Percentiles rank a stretch among this genome's conserved stretches.
These are phyloP conservation scores for Middelhovenomyces tepae DNA, from an alignment of 805 yeast species.

Conservation along the genomic window DNA sequence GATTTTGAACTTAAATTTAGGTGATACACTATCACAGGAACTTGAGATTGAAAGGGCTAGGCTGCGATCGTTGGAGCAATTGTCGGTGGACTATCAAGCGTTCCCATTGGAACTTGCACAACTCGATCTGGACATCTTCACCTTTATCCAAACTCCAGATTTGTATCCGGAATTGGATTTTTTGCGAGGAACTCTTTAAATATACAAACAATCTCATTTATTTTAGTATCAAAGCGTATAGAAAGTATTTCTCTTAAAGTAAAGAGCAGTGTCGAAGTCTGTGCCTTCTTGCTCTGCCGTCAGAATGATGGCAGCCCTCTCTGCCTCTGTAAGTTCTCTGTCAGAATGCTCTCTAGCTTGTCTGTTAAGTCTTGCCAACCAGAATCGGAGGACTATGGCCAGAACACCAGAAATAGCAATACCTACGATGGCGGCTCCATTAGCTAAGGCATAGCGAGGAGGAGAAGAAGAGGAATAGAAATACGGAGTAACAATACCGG, in stretches of 20 bases:
- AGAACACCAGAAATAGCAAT: constrained; percentile 4
- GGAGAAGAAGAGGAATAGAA: constrained; percentile 1
- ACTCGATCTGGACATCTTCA: constrained; percentile 2
- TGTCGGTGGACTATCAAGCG: no score
- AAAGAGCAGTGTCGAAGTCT: constrained; percentile 6
- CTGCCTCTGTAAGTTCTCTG: constrained; percentile 5
- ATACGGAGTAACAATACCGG: no score
- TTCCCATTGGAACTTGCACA: neutral
- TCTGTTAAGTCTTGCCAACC: constrained; percentile 4
- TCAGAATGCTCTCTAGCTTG: constrained; percentile 4
- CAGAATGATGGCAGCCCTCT: constrained; percentile 4
- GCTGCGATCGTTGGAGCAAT: no score
- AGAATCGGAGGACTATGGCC: constrained; percentile 7
- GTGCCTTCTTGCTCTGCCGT: constrained; percentile 10
- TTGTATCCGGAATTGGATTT: constrained; percentile 7
- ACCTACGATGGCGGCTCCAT: constrained; percentile 9
- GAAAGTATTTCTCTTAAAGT: constrained; percentile 4
- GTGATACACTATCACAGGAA: no score
- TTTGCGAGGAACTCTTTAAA: neutral
- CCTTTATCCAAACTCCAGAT: constrained; percentile 5
- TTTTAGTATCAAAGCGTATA: constrained; percentile 4
- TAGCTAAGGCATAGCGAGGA: no score
- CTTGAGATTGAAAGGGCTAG: no score
- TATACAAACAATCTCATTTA: neutral
- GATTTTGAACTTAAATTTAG: neutral